Percentiles rank a stretch among this genome's conserved stretches.
These are phyloP conservation scores for Bacidia rubella DNA, from an alignment of 495 filamentous ascomycete genomes.

Conservation along the genomic window DNA sequence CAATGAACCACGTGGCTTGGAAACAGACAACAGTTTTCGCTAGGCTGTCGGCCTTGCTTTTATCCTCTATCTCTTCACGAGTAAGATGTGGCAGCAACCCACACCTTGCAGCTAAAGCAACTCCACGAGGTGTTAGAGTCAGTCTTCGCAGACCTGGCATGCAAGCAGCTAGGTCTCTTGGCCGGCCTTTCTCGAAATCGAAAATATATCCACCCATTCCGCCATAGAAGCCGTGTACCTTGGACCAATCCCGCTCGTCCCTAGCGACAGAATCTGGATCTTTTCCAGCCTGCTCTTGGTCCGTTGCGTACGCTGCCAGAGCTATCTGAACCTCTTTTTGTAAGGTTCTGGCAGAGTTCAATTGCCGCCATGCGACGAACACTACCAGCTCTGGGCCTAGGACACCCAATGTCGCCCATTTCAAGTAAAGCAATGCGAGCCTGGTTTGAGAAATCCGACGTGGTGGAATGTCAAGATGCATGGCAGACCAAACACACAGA, in stretches of 20 bases:
- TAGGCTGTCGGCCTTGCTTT: conserved; percentile 19
- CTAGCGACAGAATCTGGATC: neutral
- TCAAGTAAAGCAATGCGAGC: neutral
- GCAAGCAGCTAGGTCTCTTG: neutral
- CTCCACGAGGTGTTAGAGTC: conserved; percentile 11
- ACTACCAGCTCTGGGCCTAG: conserved; percentile 6
- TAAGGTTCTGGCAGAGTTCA: conserved; percentile 4
- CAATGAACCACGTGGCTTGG: conserved; percentile 20
- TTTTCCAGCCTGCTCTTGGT: neutral
- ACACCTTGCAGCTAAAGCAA: conserved; percentile 13
- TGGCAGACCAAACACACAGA: conserved; percentile 29
- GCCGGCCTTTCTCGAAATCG: conserved; percentile 1
- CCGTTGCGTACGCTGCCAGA: neutral
- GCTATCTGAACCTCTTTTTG: neutral
- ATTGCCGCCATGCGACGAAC: conserved; percentile 11
- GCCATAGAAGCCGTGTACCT: conserved; percentile 9
- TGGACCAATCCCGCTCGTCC: conserved; percentile 1
- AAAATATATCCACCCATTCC: conserved; percentile 12
- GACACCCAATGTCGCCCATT: neutral
- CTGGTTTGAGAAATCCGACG: neutral
- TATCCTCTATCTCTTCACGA: conserved; percentile 15
- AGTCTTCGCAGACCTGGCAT: neutral
- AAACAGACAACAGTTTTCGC: conserved; percentile 14
- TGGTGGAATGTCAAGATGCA: conserved; percentile 28
- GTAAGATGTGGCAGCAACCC: conserved; percentile 10